Conservation (phyloP, 1,139 yeast species). For the Citeromyces hawaiiensis region DNA sequence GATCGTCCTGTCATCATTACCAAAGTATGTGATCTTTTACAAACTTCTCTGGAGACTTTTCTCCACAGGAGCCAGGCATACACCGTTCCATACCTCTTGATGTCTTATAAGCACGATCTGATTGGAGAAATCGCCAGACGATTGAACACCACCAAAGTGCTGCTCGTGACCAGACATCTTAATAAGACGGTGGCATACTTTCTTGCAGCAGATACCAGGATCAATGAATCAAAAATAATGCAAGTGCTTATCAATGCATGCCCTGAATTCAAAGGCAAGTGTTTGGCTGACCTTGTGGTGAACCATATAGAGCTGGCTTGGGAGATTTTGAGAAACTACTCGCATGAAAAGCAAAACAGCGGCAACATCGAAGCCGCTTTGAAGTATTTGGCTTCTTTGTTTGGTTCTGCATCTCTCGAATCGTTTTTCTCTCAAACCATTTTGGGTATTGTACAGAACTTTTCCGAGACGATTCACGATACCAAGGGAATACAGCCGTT, state of each 20-base stretch:
- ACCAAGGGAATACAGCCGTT: slow-evolving; percentile 58
- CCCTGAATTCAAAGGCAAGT: slow-evolving; percentile 19
- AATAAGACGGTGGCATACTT: slow-evolving; percentile 31
- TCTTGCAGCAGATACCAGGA: slow-evolving; percentile 19
- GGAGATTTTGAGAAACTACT: slow-evolving; percentile 15
- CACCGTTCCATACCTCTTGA: slow-evolving; percentile 66
- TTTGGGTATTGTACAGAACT: slow-evolving; percentile 65
- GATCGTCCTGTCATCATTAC: slow-evolving; percentile 40
- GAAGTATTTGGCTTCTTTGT: slow-evolving; percentile 20
- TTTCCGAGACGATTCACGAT: slow-evolving; percentile 71
- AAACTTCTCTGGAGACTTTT: slow-evolving; percentile 47
- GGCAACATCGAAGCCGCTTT: slow-evolving; percentile 25
- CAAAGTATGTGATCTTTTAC: slow-evolving; percentile 51
- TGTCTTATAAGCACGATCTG: slow-evolving; percentile 47
- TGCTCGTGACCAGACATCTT: slow-evolving; percentile 17
- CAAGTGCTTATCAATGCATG: slow-evolving; percentile 41
- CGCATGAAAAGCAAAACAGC: slow-evolving; percentile 10
- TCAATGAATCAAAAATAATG: slow-evolving; percentile 36
- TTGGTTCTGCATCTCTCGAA: slow-evolving; percentile 9
- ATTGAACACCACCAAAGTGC: slow-evolving; percentile 10
- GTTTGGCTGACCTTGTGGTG: slow-evolving; percentile 2
- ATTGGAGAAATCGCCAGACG: slow-evolving; percentile 42
- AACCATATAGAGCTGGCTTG: slow-evolving; percentile 8
- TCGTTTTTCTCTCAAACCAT: slow-evolving; percentile 40
- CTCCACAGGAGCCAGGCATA: slow-evolving; percentile 57